These are phyloP conservation scores for Madurella fahalii DNA, from an alignment of 2,329 filamentous ascomycete genomes.

Conservation along the genomic window DNA sequence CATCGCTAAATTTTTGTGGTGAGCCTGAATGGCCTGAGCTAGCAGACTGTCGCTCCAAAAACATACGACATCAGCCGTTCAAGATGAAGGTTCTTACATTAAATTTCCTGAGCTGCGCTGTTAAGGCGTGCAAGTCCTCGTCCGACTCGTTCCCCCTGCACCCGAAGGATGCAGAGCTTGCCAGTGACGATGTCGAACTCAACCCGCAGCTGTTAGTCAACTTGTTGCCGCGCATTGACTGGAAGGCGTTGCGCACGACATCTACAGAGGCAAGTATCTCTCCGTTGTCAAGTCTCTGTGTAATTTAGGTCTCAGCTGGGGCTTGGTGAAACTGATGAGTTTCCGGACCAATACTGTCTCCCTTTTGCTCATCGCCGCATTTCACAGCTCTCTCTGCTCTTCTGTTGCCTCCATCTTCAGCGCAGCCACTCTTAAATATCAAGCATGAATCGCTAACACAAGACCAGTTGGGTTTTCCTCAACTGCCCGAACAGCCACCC, in stretches of 20 bases:
- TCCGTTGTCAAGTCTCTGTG: not conserved
- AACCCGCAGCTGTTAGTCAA: slow-evolving; percentile 79
- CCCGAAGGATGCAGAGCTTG: slow-evolving; percentile 86
- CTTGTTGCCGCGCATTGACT: slow-evolving; percentile 82
- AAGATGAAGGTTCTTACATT: slow-evolving; percentile 91
- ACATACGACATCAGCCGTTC: slow-evolving; percentile 7
- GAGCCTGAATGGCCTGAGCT: slow-evolving; percentile 4
- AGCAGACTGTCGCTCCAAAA: not conserved
- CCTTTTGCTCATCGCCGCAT: not conserved
- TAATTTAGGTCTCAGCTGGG: no score
- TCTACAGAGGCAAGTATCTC: slow-evolving; percentile 65
- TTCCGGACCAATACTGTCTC: not conserved
- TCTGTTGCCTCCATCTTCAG: not conserved
- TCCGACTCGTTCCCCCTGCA: slow-evolving; percentile 82
- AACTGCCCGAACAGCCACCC: slow-evolving; percentile 62
- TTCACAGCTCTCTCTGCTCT: not conserved
- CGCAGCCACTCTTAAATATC: not conserved
- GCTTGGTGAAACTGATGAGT: no score
- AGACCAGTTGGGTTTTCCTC: slow-evolving; percentile 70
- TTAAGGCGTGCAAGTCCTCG: slow-evolving; percentile 87
- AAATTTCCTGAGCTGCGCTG: slow-evolving; percentile 94
- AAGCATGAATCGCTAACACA: not conserved
- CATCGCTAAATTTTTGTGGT: slow-evolving; percentile 12
- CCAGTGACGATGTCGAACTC: slow-evolving; percentile 75
- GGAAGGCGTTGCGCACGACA: slow-evolving; percentile 72